Evolutionary conservation across 306 rosid genomes (phyloP), one percentile per base, ranked within the genome.

Genomic region (Lupinus albus): DNA sequence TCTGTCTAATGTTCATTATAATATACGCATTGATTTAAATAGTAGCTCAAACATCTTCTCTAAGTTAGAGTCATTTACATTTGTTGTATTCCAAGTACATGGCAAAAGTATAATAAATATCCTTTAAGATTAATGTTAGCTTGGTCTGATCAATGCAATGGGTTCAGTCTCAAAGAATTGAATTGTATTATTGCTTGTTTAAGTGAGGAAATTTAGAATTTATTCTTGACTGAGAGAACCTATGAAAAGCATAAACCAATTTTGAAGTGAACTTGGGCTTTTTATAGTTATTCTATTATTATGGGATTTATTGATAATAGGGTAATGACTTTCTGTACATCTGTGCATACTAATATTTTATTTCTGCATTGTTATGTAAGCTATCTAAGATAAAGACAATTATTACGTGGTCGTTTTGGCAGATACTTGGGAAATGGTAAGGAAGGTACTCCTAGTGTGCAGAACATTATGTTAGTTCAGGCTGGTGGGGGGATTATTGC

Each of bases 401-500:
- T 36, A 25, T 36, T n/a, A 49, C 70, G 4, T 41, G 32, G 42
- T 54, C 80, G 46, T 20, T 47, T 67, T 42, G 77, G 66, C 82
- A 89, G 96, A 30, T 70, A 79, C 73, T 53, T 89, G 64, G 82
- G 57, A 57, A 51, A 81, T 16, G 72, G 63, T 11, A 79, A 75
- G 30, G 81, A 84, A 60, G 76, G 58, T 63, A 58, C 71, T 73
- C 91, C 92, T 17, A 44, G 82, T 32, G 55, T 81, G 45, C 66
- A 64, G 18, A 83, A 85, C 81, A 81, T 87, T 72, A 7, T 89
- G 60, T 75, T 81, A 49, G 96, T 84, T 72, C 98, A 92, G 79
- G 98, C 91, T 50, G 14, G 75, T 32, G 96, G 98, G 60, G 98
- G 98, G 54, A 80, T 92, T 47, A 72, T 87, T 70, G 92, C 95